Base-by-base conservation (phyloP, 768 basidiomycete species). In the Mycena pura region DNA sequence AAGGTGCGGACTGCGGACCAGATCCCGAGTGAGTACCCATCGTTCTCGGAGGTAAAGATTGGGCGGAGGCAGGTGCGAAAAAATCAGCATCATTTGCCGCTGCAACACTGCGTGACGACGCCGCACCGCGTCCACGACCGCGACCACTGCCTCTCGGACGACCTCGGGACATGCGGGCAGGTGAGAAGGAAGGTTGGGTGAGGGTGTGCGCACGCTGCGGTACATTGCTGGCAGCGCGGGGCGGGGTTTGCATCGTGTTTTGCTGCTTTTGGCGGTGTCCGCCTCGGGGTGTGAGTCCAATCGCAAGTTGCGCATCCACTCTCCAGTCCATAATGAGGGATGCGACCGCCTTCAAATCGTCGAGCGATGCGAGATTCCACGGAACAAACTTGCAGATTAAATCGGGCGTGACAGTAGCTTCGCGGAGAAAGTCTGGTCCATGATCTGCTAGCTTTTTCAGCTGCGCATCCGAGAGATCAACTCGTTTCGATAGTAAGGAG, bases 291-390 rank as follows among this genome's bases (percentile, higher is more conserved):
- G 47, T 48, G 32, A 32, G 47, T 15, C 47, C 47, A 10, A 57
- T 28, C 17, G 55, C 46, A 24, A 46, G 54, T 24, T 56, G 54
- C 27, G 54, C 54, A 25, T 56, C 54, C 13, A 19, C 13, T 36
- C 54, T 22, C 54, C 54, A 55, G 43, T 55, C 54, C 44, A 32
- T 55, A 21, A 55, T 55, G 25, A 55, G n/a, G 8, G 44, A 34
- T 4, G 54, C 54, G 24, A 55, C 22, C 15, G 43, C 54, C 38
- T 34, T 45, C 14, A 55, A 22, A 13, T 55, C 54, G 1, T 45
- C 44, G 21, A n/a, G 31, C 3, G 54, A 55, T 1, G 44, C 43
- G 17, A 55, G 32, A 32, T 55, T 44, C 32, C 29, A 46, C 10
- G 43, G 54, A 1, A 45, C 54, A 8, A 55, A 24, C 54, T 55